Conservation (phyloP, 78 protist species). For the Parvularia atlantis region DNA sequence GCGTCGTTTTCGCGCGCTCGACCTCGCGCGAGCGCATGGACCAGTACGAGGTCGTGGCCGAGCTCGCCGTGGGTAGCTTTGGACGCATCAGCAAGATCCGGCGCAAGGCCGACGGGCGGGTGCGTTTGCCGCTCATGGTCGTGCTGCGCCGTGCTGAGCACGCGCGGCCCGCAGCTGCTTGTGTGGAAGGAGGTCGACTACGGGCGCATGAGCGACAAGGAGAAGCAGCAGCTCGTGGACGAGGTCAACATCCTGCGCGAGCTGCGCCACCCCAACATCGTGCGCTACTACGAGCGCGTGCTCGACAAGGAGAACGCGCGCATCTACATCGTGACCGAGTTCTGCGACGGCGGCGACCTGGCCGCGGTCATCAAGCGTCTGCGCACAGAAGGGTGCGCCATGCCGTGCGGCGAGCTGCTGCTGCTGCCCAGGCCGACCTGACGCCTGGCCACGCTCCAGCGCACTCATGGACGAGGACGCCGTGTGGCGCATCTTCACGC, state of each 20-base stretch:
- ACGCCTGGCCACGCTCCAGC: too few relatives aligned
- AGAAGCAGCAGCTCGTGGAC: slow-evolving; percentile 63
- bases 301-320: slow-evolving; percentile 34
- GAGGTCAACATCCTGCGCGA: slow-evolving; percentile 80
- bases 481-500: slow-evolving; percentile 61
- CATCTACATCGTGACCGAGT: slow-evolving; percentile 65
- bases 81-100: too few relatives aligned
- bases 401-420: slow-evolving; percentile 29
- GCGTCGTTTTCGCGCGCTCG: too few relatives aligned
- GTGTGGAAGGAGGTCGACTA: slow-evolving; percentile 80
- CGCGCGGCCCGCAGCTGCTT: slow-evolving; percentile 10
- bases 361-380: slow-evolving; percentile 38
- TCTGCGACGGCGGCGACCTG: slow-evolving; percentile 87
- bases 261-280: slow-evolving; percentile 73
- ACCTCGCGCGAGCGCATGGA: too few relatives aligned
- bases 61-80: too few relatives aligned
- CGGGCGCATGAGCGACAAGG: slow-evolving; percentile 71
- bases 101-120: too few relatives aligned
- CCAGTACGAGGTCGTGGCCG: too few relatives aligned
- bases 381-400: slow-evolving; percentile 24
- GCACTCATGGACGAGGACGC: slow-evolving; percentile 43
- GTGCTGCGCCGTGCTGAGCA: too few relatives aligned
- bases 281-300: slow-evolving; percentile 72
- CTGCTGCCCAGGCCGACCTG: background rate
- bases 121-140: too few relatives aligned